Evolutionary conservation across 2,329 filamentous ascomycete species (phyloP).

Genomic region (Drechslerella stenobrocha): DNA sequence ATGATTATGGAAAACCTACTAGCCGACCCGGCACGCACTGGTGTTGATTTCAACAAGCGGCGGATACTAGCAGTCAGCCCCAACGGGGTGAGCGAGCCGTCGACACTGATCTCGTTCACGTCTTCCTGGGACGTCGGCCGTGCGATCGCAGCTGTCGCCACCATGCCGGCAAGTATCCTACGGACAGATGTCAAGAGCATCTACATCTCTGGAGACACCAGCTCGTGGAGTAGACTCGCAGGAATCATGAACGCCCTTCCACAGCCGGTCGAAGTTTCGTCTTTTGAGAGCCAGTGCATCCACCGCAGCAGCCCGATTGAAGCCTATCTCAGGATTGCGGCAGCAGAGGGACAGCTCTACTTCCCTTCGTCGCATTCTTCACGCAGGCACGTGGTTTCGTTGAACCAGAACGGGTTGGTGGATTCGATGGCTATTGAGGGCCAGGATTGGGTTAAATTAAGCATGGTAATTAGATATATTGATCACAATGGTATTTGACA

Average conservation of each 20-base stretch:
- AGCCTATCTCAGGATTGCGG: conserved; percentile 34
- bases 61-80: conserved; percentile 18
- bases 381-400: conserved; percentile 6
- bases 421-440: conserved; percentile 14
- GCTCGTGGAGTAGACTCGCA: conserved; percentile 38
- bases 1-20: conserved; percentile 46
- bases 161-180: conserved; percentile 21
- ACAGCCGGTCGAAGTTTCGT: conserved; percentile 12
- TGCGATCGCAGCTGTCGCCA: conserved; percentile 34
- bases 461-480: conserved; percentile 40
- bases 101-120: conserved; percentile 29
- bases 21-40: conserved; percentile 25
- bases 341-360: conserved; percentile 41
- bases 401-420: conserved; percentile 38
- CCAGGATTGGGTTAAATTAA: conserved; percentile 36
- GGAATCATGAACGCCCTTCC: conserved; percentile 24
- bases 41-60: conserved; percentile 34
- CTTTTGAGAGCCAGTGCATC: conserved; percentile 30
- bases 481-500: conserved; percentile 49
- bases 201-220: conserved; percentile 37
- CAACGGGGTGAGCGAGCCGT: conserved; percentile 13
- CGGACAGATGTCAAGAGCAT: conserved; percentile 26
- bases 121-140: conserved; percentile 44
- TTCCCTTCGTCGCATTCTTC: conserved; percentile 38
- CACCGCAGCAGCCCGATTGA: conserved; percentile 26